phyloP scores from a whole-genome alignment of 2,329 filamentous ascomycete species.

The Aspergillus sp. region DNA sequence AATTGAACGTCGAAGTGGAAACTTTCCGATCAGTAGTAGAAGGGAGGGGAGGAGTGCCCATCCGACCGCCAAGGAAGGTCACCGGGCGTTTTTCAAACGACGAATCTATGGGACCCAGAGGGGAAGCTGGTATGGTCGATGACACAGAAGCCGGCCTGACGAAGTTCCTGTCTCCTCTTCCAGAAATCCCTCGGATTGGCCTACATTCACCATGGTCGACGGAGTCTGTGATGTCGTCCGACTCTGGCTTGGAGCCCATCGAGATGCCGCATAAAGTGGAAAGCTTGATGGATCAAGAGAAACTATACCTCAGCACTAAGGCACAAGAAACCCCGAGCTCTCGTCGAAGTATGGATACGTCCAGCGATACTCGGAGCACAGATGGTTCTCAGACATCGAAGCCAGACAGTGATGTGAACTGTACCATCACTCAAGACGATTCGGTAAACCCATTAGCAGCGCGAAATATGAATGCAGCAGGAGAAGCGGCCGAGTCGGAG shows the following conservation, averaged over 20 bases:
- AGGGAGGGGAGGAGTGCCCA: conserved; percentile 53
- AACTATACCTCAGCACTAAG: conserved; percentile 68
- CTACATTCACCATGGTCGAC: conserved; percentile 62
- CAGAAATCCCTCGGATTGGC: conserved; percentile 47
- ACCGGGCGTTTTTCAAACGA: conserved; percentile 74
- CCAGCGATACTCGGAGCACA: neutral
- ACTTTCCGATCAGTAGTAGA: conserved; percentile 62
- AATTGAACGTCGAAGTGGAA: conserved; percentile 84
- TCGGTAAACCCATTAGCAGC: neutral
- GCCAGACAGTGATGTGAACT: conserved; percentile 15
- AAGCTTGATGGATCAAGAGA: conserved; percentile 75
- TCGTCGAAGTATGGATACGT: conserved; percentile 1
- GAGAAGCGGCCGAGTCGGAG: neutral
- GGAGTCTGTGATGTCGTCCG: conserved; percentile 63
- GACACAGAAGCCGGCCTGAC: conserved; percentile 64
- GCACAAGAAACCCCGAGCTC: conserved; percentile 26
- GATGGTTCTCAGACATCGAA: neutral
- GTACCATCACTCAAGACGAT: neutral
- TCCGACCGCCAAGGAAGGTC: conserved; percentile 72
- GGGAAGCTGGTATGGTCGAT: conserved; percentile 43
- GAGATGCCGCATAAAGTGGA: conserved; percentile 69
- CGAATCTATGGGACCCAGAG: conserved; percentile 58
- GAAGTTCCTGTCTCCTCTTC: conserved; percentile 47
- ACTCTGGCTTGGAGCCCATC: conserved; percentile 59
- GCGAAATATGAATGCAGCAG: neutral